phyloP scores from a whole-genome alignment of 495 filamentous ascomycete genomes.

The Gamarada debralockiae region DNA sequence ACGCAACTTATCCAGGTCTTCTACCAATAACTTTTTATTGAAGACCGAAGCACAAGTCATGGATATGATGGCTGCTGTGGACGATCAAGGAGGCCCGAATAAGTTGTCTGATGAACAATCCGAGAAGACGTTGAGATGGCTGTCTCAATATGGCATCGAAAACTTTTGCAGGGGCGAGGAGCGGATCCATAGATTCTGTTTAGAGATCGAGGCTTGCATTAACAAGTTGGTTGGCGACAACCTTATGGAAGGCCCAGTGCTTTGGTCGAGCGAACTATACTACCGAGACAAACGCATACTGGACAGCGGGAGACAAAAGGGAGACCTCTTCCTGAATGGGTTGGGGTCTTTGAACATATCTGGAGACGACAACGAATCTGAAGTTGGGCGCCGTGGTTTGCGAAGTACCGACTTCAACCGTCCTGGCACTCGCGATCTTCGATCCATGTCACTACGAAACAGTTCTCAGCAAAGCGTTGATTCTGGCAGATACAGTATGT shows the following conservation, averaged over 20 bases:
- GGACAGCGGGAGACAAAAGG: conserved; percentile 60
- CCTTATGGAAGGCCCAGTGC: conserved; percentile 79
- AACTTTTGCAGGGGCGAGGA: conserved; percentile 97
- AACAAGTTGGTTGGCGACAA: conserved; percentile 83
- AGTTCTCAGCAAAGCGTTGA: conserved; percentile 63
- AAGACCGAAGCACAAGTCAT: conserved; percentile 84
- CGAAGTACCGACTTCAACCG: conserved; percentile 41
- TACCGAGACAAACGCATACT: conserved; percentile 71
- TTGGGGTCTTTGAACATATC: conserved; percentile 46
- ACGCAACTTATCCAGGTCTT: conserved; percentile 43
- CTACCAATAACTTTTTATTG: conserved; percentile 66
- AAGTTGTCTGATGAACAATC: conserved; percentile 97
- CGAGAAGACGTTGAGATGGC: conserved; percentile 79
- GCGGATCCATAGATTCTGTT: conserved; percentile 88
- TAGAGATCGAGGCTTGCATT: conserved; percentile 85
- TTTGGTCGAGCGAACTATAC: conserved; percentile 92
- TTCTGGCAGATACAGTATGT: conserved; percentile 59
- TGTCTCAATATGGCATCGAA: conserved; percentile 76
- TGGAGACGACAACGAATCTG: conserved; percentile 38
- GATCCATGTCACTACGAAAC: conserved; percentile 50
- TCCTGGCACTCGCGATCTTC: conserved; percentile 43
- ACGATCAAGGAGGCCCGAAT: conserved; percentile 84
- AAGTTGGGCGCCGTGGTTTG: conserved; percentile 26
- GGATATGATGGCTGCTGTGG: conserved; percentile 77
- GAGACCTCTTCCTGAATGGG: conserved; percentile 44